Base-by-base conservation (phyloP, 2,329 filamentous ascomycete species). In the Botryosphaeria agaves region DNA sequence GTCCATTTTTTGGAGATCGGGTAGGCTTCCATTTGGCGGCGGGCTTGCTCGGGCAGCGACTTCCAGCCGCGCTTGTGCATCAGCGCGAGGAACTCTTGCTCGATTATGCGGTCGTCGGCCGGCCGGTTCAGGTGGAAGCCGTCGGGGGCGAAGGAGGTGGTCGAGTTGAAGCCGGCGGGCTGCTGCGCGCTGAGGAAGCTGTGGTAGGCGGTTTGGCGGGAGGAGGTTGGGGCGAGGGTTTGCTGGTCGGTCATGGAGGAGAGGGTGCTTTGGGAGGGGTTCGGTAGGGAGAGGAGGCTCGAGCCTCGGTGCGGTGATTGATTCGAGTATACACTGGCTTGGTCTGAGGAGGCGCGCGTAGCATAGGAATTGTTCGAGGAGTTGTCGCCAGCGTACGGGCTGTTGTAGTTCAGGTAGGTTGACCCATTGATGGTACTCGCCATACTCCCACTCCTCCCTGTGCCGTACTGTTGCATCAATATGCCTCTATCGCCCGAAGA, bases 31-130 rank as follows among this genome's bases (percentile, higher is more conserved):
- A 98, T 95, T 60, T 95, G 89, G 37, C 87, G 69, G 42, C 79
- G 73, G 18, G 89, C 89, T 58, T 93, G 83, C 48, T 98, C 89
- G 4, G 89, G 89, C 39, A 98, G 62, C 53, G 91, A 91, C 58
- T 93, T 89, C 82, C 85, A 95, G 40, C 87, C 89, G 57, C 89
- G 73, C 58, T 94, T 94, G 47, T 92, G 81, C 89, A 98, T 95
- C 40, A 98, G 61, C 31, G 83, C 76, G 45, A 85, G 64, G 47
- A 95, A 95, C 62, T 93, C 81, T 47, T 85, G 75, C 49, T 95
- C 83, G 27, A 94, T 79, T 9, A 92, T 60, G 35, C 74, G 70
- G 47, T 91, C 83, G 50, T 91, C 80, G 31, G 74, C 68, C 11
- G 83, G 83, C 43, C 78, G 72, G 28, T 73, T 68, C 30, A 89